A percentile compares a stretch with the other conserved stretches of the same genome.
These are phyloP conservation scores for Chrysochromulina tobinii DNA, from an alignment of 78 protist species.

Conservation along the genomic window DNA sequence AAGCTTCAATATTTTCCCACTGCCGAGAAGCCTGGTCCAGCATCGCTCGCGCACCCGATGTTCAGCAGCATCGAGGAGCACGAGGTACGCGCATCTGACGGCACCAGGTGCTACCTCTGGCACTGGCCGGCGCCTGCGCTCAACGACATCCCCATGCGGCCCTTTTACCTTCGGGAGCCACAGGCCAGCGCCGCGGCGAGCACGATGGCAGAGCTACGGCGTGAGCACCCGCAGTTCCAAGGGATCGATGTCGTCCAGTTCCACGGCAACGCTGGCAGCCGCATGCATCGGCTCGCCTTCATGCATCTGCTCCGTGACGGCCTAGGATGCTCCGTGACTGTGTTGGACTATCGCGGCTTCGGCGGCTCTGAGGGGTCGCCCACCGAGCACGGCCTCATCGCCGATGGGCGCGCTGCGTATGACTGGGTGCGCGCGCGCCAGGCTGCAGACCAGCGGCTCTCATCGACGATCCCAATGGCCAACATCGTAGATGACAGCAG, in stretches of 20 bases:
- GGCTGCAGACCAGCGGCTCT: too few relatives aligned
- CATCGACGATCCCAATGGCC: too few relatives aligned
- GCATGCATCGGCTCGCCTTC: not conserved
- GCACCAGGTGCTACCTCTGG: not conserved
- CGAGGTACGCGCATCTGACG: not conserved
- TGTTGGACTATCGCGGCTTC: constrained; percentile 6
- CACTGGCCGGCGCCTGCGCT: not conserved
- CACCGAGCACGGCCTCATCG: not conserved
- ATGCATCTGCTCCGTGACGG: not conserved
- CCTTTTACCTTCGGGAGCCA: too few relatives aligned
- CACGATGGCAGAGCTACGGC: too few relatives aligned
- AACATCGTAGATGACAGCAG: too few relatives aligned
- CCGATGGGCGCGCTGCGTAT: not conserved
- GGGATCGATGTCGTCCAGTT: not conserved
- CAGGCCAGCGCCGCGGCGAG: too few relatives aligned
- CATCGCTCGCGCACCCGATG: not conserved
- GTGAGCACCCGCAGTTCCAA: not conserved
- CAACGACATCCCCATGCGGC: not conserved
- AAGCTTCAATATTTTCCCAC: not conserved
- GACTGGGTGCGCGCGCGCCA: not conserved
- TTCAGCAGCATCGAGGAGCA: not conserved
- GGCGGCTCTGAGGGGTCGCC: not conserved
- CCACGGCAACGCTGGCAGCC: not conserved
- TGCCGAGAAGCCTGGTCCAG: not conserved
- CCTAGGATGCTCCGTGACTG: not conserved